Conservation (phyloP, 176 grass and related monocot species). For the Triticum timopheevii region DNA sequence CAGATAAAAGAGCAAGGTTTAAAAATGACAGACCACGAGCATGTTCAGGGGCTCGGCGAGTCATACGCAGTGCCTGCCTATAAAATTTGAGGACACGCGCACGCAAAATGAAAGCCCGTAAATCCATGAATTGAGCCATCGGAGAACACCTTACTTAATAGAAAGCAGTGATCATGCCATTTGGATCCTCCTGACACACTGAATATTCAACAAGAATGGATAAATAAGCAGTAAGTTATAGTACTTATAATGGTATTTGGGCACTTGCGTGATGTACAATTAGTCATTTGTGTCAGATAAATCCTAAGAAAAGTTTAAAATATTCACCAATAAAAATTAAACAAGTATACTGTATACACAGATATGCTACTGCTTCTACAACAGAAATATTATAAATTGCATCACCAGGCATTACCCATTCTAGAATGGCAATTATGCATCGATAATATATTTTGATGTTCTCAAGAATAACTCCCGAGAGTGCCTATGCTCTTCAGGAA, state of each 20-base stretch:
- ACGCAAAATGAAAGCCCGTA: constrained; percentile 67
- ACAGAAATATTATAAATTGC: not conserved
- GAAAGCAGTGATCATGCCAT: constrained; percentile 1
- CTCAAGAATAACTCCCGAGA: not conserved
- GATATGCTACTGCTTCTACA: not conserved
- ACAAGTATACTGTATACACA: not conserved
- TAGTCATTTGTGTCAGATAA: not conserved
- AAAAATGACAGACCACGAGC: constrained; percentile 48
- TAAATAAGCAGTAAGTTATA: not conserved
- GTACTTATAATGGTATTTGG: not conserved
- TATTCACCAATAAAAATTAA: not conserved
- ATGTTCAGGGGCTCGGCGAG: constrained; percentile 53
- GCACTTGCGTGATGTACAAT: not conserved
- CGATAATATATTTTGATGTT: not conserved
- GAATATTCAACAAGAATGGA: constrained; percentile 11
- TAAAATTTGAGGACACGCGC: constrained; percentile 78
- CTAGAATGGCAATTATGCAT: not conserved
- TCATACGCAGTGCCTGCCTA: constrained; percentile 62
- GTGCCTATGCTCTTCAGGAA: not conserved
- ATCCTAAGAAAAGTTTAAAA: not conserved
- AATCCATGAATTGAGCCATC: constrained; percentile 69
- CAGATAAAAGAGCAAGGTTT: not conserved
- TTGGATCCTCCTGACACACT: not conserved
- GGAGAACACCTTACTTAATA: constrained; percentile 23
- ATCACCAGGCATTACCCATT: not conserved